Evolutionary conservation across 1,284 basidiomycete species (phyloP).

Genomic region (Melanopsichium pennsylvanicum): DNA sequence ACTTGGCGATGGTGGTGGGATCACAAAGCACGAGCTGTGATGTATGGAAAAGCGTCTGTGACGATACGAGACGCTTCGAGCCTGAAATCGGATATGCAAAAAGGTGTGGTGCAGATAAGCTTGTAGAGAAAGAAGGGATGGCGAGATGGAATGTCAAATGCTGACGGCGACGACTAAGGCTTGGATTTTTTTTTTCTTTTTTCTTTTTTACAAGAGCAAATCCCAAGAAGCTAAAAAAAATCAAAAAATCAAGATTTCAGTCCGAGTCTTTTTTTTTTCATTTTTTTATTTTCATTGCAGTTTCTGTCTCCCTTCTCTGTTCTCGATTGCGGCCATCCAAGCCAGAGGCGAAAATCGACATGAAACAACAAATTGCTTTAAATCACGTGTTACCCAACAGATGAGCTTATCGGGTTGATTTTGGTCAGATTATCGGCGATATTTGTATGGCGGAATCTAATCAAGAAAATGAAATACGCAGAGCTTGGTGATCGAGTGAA

Average conservation of each 20-base stretch:
- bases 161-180: conserved; percentile 14
- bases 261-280: no score
- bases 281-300: no score
- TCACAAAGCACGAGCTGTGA: conserved; percentile 13
- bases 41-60: not conserved
- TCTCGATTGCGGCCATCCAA: no score
- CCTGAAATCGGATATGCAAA: no score
- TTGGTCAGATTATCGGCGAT: conserved; percentile 2
- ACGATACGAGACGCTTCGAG: conserved; percentile 1
- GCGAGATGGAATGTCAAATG: not conserved
- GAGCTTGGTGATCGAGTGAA: conserved; percentile 17
- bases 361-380: not conserved
- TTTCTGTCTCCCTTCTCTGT: no score
- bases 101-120: not conserved
- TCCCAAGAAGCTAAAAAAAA: no score
- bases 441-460: no score
- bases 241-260: no score
- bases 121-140: conserved; percentile 1
- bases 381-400: conserved; percentile 11
- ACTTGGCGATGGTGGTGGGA: conserved; percentile 1
- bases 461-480: no score
- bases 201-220: no score
- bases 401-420: not conserved
- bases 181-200: not conserved
- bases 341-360: no score